Evolutionary conservation across 83 land plant genomes (phyloP).

Genomic region (Picea mariana): DNA sequence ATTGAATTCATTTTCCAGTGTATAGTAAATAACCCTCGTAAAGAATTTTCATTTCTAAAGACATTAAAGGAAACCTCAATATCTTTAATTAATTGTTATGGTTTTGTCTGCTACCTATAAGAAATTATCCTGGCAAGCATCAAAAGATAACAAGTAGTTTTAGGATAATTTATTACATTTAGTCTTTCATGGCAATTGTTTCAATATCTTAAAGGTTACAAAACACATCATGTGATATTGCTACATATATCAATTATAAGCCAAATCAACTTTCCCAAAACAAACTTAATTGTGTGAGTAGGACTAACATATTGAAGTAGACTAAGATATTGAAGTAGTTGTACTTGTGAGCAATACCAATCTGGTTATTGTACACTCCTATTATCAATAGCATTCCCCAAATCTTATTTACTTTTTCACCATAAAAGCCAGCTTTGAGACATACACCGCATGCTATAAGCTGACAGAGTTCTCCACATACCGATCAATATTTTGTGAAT

Average conservation of each 20-base stretch:
- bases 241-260: neutral
- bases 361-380: too few species aligned
- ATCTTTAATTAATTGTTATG: neutral
- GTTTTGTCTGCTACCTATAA: neutral
- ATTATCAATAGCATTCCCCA: too few species aligned
- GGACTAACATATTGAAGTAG: neutral
- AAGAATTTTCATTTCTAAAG: neutral
- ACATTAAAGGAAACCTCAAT: neutral
- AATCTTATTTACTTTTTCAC: too few species aligned
- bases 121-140: neutral
- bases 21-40: neutral
- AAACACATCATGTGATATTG: neutral
- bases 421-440: too few species aligned
- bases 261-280: constrained; percentile 8
- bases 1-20: neutral
- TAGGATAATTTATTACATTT: neutral
- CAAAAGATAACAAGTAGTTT: constrained; percentile 2
- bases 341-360: too few species aligned
- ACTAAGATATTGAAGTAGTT: too few species aligned
- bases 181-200: neutral
- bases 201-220: neutral
- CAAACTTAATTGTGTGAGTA: neutral
- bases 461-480: too few species aligned
- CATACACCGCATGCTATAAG: too few species aligned
- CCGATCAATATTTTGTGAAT: too few species aligned